phyloP scores from a whole-genome alignment of 768 basidiomycete species.

The Pulveroboletus ravenelii region DNA sequence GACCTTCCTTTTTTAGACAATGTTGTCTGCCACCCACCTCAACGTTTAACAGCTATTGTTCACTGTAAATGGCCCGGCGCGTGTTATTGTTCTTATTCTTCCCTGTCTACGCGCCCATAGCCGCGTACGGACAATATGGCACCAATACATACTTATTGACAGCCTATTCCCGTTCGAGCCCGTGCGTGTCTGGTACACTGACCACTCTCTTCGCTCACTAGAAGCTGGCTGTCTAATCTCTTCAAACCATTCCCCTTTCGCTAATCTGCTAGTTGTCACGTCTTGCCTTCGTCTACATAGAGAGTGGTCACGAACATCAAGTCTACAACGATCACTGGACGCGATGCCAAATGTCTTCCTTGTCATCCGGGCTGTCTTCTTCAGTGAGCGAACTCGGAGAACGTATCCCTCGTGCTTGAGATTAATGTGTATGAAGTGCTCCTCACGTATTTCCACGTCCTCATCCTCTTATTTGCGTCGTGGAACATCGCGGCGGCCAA shows the following conservation, averaged over 20 bases:
- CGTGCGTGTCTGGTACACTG: slow-evolving; percentile 22
- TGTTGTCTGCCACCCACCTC: not conserved
- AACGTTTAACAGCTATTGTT: slow-evolving; percentile 15
- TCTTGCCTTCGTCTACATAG: not conserved
- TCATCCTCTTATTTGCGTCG: slow-evolving; percentile 51
- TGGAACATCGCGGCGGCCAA: slow-evolving; percentile 49
- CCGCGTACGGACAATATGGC: slow-evolving; percentile 5
- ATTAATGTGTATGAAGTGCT: slow-evolving; percentile 28
- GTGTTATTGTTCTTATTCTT: slow-evolving; percentile 28
- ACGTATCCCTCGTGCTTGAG: not conserved
- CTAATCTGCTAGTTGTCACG: not conserved
- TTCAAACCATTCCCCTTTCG: not conserved
- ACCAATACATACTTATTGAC: slow-evolving; percentile 14
- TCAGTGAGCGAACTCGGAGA: slow-evolving; percentile 40
- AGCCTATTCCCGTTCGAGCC: not conserved
- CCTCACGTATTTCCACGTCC: slow-evolving; percentile 46
- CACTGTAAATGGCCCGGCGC: not conserved
- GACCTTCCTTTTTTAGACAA: slow-evolving; percentile 28
- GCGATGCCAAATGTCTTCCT: slow-evolving; percentile 51
- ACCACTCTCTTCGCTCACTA: slow-evolving; percentile 7
- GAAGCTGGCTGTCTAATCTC: slow-evolving; percentile 11
- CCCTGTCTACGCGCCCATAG: not conserved
- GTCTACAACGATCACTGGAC: slow-evolving; percentile 5
- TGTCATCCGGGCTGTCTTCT: slow-evolving; percentile 50
- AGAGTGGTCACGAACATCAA: slow-evolving; percentile 11